Conservation (phyloP, 2,329 filamentous ascomycete species). For the Raffaelea deltoideospora region DNA sequence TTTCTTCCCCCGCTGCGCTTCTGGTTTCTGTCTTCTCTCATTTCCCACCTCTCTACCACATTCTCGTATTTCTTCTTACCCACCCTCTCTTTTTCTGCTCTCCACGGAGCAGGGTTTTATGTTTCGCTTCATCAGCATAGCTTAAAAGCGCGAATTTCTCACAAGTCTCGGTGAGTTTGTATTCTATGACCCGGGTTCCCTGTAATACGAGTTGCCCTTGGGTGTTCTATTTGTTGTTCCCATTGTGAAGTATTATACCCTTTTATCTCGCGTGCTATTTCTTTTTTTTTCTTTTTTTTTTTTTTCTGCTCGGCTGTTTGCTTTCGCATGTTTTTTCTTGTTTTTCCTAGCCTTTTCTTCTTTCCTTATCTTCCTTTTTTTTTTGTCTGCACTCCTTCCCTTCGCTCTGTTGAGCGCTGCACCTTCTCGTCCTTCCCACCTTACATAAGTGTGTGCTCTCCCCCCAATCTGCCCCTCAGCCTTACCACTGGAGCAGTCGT, state of each 20-base stretch:
- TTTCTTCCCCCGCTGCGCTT: background rate
- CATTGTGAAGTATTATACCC: too few relatives aligned
- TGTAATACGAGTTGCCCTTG: too few relatives aligned
- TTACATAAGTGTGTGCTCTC: background rate
- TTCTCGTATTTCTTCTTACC: background rate
- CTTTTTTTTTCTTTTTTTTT: slow-evolving; percentile 1
- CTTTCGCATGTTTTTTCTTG: too few relatives aligned
- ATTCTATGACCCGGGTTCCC: too few relatives aligned
- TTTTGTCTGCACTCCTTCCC: background rate
- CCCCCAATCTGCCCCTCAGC: background rate
- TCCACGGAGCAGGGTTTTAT: too few relatives aligned
- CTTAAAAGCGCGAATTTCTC: too few relatives aligned
- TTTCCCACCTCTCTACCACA: background rate
- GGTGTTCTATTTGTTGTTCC: too few relatives aligned
- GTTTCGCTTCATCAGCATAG: too few relatives aligned
- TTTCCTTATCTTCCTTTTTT: too few relatives aligned
- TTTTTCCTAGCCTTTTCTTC: too few relatives aligned
- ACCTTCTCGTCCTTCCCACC: background rate
- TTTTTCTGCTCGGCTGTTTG: background rate
- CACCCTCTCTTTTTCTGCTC: background rate
- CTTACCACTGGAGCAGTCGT: background rate
- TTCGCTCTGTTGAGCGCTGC: background rate
- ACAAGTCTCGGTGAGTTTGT: too few relatives aligned
- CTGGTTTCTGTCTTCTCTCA: background rate
- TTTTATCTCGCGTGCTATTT: too few relatives aligned